Base-by-base conservation (phyloP, 331 rosid genomes). In the Prunus yedoensis region DNA sequence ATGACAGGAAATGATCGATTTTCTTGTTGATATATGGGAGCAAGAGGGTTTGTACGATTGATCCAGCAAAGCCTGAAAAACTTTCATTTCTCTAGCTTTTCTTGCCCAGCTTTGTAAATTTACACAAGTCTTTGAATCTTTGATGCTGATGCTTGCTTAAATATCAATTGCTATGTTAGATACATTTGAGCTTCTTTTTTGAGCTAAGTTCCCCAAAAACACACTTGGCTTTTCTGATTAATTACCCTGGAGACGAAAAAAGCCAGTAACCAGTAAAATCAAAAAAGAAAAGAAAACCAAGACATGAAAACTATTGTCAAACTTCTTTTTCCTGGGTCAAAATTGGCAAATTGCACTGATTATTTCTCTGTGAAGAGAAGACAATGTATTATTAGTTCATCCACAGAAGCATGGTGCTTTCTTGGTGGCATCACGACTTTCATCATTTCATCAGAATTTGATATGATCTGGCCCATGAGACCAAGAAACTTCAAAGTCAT, bases 401-500 rank as follows among this genome's bases (percentile, higher is more conserved):
- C 8, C 8, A 35, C 41, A 35, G 5, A 35, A 35, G 41, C 41
- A 35, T 35, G 5, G 8, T 35, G 41, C 41, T 35, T 35, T 35
- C 41, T 35, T 35, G 41, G 41, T 35, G 41, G 41, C 8, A 35
- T 35, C 8, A 35, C 41, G 41, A 35, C 41, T 1, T 35, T 35
- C 41, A 35, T 35, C 41, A 35, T 35, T 35, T 35, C 41, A 51
- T 16, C 23, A 52, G 2, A 52, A 13, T 16, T 21, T 0, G 5
- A 57, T 23, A 28, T 28, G 0, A 5, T 10, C 91, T 87, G 84
- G 84, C 91, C 98, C 97, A 88, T 94, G 76, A 94, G 81, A 80
- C 92, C 97, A 70, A 94, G 91, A n/a, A 68, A 90, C 92, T 88
- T 94, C 96, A 69, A 94, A 92, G 52, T 97, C 97, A 80, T 91